Percentiles rank a stretch among this genome's conserved stretches.
These are phyloP conservation scores for Raphanus sativus DNA, from an alignment of 345 rosid genomes.

Conservation along the genomic window DNA sequence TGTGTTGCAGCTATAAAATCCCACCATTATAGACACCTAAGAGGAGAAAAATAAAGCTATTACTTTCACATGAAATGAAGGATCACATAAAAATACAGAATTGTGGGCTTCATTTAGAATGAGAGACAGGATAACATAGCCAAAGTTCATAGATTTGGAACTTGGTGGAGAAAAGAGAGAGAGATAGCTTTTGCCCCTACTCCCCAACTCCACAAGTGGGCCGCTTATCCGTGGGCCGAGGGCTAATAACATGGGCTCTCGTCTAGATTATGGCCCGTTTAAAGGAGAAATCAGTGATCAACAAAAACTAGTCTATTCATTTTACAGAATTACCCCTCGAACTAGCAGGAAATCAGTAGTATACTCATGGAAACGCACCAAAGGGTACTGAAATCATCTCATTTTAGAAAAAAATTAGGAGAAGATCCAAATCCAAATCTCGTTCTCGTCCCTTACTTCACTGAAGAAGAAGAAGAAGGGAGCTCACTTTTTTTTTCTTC, in stretches of 20 bases:
- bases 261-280: background rate
- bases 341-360: background rate
- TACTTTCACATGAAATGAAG: no score
- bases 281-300: constrained; percentile 22
- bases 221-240: constrained; percentile 1
- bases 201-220: background rate
- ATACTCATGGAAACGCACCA: background rate
- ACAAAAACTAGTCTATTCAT: background rate
- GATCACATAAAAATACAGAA: no score
- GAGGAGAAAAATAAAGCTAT: no score
- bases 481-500: constrained; percentile 3
- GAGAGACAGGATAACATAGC: no score
- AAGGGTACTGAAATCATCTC: background rate
- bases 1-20: no score
- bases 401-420: background rate
- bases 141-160: no score
- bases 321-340: constrained; percentile 4
- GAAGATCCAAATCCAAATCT: constrained; percentile 24
- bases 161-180: no score
- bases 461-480: background rate
- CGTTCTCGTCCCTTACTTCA: constrained; percentile 17
- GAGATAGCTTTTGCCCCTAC: constrained; percentile 1
- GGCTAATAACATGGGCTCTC: background rate
- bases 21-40: no score
- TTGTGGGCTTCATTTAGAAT: no score